These are phyloP conservation scores for Debaryomyces hansenii DNA, from an alignment of 805 yeast species.

Conservation along the genomic window DNA sequence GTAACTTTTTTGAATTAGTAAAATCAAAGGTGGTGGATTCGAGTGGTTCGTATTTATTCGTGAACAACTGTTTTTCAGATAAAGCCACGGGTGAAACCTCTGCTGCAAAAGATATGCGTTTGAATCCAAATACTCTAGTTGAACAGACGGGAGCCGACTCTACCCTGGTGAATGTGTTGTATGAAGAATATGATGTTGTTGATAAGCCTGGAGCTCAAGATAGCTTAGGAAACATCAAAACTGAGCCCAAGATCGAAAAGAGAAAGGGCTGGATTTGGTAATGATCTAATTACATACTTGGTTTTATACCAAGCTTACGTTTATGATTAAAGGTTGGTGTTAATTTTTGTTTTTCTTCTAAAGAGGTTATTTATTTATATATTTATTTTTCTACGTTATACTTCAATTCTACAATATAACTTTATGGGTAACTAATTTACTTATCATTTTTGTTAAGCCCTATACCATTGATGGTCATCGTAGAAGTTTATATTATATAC, in stretches of 20 bases:
- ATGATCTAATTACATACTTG: not conserved
- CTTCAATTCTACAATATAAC: not conserved
- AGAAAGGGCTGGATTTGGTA: slow-evolving; percentile 25
- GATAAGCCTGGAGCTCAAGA: slow-evolving; percentile 20
- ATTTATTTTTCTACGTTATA: not conserved
- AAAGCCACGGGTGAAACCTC: not conserved
- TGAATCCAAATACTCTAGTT: not conserved
- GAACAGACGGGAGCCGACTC: slow-evolving; percentile 4
- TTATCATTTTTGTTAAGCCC: not conserved
- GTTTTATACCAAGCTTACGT: not conserved
- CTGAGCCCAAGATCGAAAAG: not conserved
- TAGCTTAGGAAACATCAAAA: slow-evolving; percentile 3
- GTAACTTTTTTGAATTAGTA: not conserved
- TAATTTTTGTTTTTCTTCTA: slow-evolving; percentile 2
- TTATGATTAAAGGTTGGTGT: slow-evolving; percentile 1
- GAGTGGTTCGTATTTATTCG: not conserved
- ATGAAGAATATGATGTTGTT: slow-evolving; percentile 48
- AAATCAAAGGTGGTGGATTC: not conserved
- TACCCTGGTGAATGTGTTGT: slow-evolving; percentile 2
- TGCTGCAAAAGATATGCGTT: too few species aligned
- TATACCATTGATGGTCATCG: too few species aligned
- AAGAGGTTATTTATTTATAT: not conserved
- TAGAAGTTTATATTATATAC: slow-evolving; percentile 6
- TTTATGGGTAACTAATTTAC: not conserved
- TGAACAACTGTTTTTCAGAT: not conserved